Percentiles rank a stretch among this genome's conserved stretches.
phyloP scores from a whole-genome alignment of 176 grass and related monocot species.

The Miscanthus lutarioriparius region DNA sequence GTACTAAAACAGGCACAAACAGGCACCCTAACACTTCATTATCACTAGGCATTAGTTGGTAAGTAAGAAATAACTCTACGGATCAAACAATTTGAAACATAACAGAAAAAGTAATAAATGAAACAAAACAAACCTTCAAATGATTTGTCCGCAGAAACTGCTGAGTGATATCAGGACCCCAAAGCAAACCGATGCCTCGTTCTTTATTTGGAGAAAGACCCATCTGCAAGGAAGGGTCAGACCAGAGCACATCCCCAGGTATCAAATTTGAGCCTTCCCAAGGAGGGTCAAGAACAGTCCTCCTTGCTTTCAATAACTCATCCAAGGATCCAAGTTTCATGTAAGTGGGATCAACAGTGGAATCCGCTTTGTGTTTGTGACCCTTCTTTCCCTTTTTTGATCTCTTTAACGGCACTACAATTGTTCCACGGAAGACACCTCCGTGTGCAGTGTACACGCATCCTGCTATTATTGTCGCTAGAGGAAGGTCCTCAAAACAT shows the following conservation, averaged over 20 bases:
- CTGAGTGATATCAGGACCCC: conserved; percentile 96
- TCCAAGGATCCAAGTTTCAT: conserved; percentile 91
- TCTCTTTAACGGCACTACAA: conserved; percentile 54
- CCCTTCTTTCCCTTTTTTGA: conserved; percentile 45
- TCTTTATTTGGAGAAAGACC: conserved; percentile 86
- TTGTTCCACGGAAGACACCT: conserved; percentile 71
- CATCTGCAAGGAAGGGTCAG: conserved; percentile 69
- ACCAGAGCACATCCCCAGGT: conserved; percentile 97
- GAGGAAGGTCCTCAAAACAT: conserved; percentile 95
- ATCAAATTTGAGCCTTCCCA: conserved; percentile 93
- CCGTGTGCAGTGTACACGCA: conserved; percentile 93
- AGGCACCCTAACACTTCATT: too few relatives aligned
- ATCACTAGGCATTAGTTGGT: neutral
- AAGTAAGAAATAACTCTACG: neutral
- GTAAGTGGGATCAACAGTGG: conserved; percentile 23
- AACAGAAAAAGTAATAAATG: neutral
- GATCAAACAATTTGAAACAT: neutral
- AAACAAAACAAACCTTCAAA: conserved; percentile 66
- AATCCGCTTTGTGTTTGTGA: conserved; percentile 39
- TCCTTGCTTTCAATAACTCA: conserved; percentile 80
- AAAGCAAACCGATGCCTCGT: conserved; percentile 96
- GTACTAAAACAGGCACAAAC: too few relatives aligned
- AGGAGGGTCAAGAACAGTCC: conserved; percentile 90
- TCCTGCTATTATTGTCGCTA: conserved; percentile 90
- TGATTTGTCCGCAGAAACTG: conserved; percentile 81